phyloP scores from a whole-genome alignment of 495 filamentous ascomycete genomes.

The Aspergillus nanangensis region DNA sequence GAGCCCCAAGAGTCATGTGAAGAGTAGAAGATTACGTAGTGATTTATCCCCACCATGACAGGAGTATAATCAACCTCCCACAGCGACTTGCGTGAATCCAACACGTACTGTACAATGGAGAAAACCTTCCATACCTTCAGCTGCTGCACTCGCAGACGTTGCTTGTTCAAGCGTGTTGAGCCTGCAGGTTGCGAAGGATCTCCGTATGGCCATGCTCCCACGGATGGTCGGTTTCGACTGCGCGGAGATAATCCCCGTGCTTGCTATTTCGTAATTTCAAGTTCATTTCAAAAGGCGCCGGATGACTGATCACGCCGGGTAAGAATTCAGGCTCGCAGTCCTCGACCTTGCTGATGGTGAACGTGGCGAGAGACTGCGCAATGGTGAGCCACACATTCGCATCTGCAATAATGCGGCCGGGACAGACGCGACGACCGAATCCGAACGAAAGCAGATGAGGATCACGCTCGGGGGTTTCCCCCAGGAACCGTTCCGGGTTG shows the following conservation, averaged over 20 bases:
- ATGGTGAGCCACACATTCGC: conserved; percentile 27
- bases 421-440: conserved; percentile 37
- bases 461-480: conserved; percentile 26
- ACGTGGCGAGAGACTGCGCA: conserved; percentile 31
- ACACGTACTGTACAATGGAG: too few relatives aligned
- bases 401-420: conserved; percentile 34
- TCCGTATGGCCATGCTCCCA: conserved; percentile 39
- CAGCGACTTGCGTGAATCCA: too few relatives aligned
- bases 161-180: too few relatives aligned
- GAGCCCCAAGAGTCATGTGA: too few relatives aligned
- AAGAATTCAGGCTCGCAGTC: conserved; percentile 20
- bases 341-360: conserved; percentile 30
- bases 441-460: conserved; percentile 30
- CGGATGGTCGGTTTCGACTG: conserved; percentile 34
- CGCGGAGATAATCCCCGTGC: conserved; percentile 24
- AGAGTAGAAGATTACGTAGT: too few relatives aligned
- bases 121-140: too few relatives aligned
- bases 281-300: conserved; percentile 20
- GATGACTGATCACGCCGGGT: conserved; percentile 35
- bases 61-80: too few relatives aligned
- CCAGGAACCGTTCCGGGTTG: conserved; percentile 26
- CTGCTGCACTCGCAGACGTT: too few relatives aligned
- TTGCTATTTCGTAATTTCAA: conserved; percentile 24
- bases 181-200: not conserved
- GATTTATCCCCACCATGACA: too few relatives aligned